Evolutionary conservation across 768 basidiomycete genomes (phyloP).

Genomic region (Termitomyces sp.): DNA sequence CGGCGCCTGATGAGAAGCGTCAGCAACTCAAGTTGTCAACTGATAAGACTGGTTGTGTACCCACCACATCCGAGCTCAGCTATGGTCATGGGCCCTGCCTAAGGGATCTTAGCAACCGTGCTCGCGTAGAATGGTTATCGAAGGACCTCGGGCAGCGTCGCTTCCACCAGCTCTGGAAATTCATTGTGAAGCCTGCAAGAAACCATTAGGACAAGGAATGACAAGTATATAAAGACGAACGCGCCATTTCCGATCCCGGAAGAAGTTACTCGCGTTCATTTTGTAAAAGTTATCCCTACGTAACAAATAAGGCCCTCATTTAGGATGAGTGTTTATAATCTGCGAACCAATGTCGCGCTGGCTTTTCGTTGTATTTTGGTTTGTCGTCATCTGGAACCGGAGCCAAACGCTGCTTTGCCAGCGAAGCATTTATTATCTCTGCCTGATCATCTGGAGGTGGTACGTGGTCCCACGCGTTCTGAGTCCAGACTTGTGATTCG

Average conservation of each 20-base stretch:
- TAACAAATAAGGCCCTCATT: constrained; percentile 13
- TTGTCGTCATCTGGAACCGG: constrained; percentile 77
- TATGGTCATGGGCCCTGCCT: constrained; percentile 76
- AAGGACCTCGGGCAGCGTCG: constrained; percentile 58
- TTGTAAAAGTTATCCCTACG: constrained; percentile 93
- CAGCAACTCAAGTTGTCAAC: background rate
- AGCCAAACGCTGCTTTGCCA: constrained; percentile 61
- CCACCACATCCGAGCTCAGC: constrained; percentile 90
- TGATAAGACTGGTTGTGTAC: constrained; percentile 12
- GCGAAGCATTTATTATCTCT: constrained; percentile 62
- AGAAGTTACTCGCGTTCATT: constrained; percentile 81
- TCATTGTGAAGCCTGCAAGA: constrained; percentile 78
- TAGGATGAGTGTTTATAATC: background rate
- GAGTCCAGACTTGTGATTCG: constrained; percentile 72
- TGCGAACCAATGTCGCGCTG: constrained; percentile 65
- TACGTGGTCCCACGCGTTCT: constrained; percentile 93
- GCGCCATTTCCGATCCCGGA: constrained; percentile 89
- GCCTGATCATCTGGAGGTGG: constrained; percentile 77
- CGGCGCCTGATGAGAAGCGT: constrained; percentile 55
- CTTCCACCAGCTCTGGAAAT: constrained; percentile 81
- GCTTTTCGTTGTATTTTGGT: constrained; percentile 64
- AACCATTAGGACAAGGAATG: background rate
- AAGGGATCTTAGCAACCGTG: constrained; percentile 11
- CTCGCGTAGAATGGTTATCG: constrained; percentile 1
- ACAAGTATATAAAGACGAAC: background rate